These are phyloP conservation scores for Triticum timopheevii DNA, from an alignment of 176 grass and related monocot species.

Conservation along the genomic window DNA sequence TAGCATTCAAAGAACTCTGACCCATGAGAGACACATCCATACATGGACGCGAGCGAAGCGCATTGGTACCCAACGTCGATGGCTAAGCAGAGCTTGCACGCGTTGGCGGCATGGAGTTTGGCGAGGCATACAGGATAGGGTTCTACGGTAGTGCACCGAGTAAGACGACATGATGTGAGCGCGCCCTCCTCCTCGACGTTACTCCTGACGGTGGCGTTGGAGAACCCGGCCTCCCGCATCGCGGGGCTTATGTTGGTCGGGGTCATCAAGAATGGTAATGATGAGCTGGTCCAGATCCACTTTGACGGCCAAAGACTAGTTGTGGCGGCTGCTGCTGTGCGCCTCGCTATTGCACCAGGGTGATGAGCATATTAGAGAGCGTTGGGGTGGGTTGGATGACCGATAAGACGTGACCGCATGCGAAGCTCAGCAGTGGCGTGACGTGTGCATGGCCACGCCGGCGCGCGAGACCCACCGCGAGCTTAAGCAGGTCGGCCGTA, in stretches of 20 bases:
- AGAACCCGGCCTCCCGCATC: constrained; percentile 89
- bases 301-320: constrained; percentile 46
- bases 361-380: constrained; percentile 80
- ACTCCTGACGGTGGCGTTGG: constrained; percentile 70
- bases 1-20: no score
- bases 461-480: constrained; percentile 58
- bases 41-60: no score
- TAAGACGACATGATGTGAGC: not conserved
- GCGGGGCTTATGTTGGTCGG: constrained; percentile 63
- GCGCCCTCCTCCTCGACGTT: constrained; percentile 68
- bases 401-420: constrained; percentile 36
- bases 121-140: no score
- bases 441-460: constrained; percentile 80
- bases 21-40: no score
- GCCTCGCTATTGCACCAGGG: constrained; percentile 7
- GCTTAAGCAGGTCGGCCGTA: constrained; percentile 85
- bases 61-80: no score
- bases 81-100: no score
- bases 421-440: constrained; percentile 59
- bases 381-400: constrained; percentile 66
- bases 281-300: constrained; percentile 80
- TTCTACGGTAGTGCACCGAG: no score
- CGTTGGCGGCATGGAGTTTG: no score
- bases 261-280: constrained; percentile 85
- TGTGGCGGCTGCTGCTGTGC: constrained; percentile 42